These are phyloP conservation scores for Rhynchospora breviuscula DNA, from an alignment of 176 grass and related monocot species.

Conservation along the genomic window DNA sequence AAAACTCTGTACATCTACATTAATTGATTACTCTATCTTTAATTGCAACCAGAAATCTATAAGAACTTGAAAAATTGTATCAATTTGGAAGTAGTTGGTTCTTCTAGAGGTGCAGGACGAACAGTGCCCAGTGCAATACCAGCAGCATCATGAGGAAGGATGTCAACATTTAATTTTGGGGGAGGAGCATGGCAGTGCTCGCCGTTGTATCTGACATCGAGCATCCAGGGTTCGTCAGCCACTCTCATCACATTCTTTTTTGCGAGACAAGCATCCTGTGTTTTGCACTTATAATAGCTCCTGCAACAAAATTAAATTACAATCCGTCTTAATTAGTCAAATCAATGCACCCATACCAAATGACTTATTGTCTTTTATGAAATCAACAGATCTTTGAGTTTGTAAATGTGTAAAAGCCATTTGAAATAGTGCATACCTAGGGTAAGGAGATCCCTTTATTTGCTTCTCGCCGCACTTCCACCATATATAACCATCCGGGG, in stretches of 20 bases:
- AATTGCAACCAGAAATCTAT: background rate
- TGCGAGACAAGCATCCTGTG: background rate
- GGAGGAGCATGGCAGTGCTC: background rate
- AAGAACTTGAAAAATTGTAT: background rate
- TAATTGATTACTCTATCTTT: background rate
- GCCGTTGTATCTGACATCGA: background rate
- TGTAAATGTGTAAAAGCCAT: no score
- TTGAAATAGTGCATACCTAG: background rate
- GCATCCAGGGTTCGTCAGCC: background rate
- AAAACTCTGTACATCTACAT: background rate
- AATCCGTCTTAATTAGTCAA: no score
- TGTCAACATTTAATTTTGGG: no score
- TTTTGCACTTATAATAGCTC: conserved; percentile 15
- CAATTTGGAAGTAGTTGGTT: background rate
- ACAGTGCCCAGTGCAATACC: background rate
- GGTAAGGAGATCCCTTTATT: conserved; percentile 19
- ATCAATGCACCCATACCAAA: no score
- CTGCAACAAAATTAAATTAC: background rate
- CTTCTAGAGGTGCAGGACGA: background rate
- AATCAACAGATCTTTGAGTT: background rate
- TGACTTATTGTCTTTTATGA: background rate
- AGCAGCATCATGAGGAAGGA: background rate
- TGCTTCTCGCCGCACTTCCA: conserved; percentile 1
- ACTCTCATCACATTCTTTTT: conserved; percentile 8
- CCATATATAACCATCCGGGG: conserved; percentile 7